A percentile compares a stretch with the other conserved stretches of the same genome.
Conservation (phyloP, 2,329 filamentous ascomycete genomes). For the Bipolaris oryzae region DNA sequence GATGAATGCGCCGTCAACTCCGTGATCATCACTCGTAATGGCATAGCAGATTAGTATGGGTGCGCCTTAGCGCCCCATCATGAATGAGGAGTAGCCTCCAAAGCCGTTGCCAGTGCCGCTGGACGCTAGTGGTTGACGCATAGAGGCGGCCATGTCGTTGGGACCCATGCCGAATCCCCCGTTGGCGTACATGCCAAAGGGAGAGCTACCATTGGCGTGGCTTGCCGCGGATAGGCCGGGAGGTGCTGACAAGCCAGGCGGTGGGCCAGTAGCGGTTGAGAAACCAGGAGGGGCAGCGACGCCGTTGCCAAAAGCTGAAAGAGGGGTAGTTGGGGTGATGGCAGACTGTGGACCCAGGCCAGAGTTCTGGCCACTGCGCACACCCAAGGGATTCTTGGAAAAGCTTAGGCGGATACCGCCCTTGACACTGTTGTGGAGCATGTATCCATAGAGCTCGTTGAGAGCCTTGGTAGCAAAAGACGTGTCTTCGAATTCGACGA, state of each 20-base stretch:
- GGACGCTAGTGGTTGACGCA: constrained; percentile 44
- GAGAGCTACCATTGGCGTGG: constrained; percentile 39
- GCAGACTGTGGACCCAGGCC: constrained; percentile 59
- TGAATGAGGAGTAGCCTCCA: constrained; percentile 46
- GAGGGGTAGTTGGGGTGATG: constrained; percentile 57
- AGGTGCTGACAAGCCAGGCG: constrained; percentile 78
- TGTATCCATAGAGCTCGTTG: constrained; percentile 84
- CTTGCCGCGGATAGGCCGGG: constrained; percentile 64
- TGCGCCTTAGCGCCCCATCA: constrained; percentile 47
- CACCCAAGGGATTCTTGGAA: constrained; percentile 94
- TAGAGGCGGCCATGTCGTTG: constrained; percentile 44
- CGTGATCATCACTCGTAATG: constrained; percentile 44
- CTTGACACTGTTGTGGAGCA: constrained; percentile 88
- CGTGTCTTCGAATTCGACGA: constrained; percentile 96
- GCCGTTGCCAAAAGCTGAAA: constrained; percentile 63
- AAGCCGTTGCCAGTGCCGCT: constrained; percentile 41
- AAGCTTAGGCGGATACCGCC: constrained; percentile 95
- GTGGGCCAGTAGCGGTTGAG: constrained; percentile 73
- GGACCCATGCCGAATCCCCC: constrained; percentile 44
- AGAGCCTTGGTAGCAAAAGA: constrained; percentile 90
- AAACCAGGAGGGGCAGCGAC: constrained; percentile 64
- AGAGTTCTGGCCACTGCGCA: constrained; percentile 75
- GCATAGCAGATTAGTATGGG: constrained; percentile 28
- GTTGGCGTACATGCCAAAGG: constrained; percentile 48
- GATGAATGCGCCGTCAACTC: constrained; percentile 43